phyloP scores from a whole-genome alignment of 2,329 filamentous ascomycete genomes.

The Talaromyces sp. region DNA sequence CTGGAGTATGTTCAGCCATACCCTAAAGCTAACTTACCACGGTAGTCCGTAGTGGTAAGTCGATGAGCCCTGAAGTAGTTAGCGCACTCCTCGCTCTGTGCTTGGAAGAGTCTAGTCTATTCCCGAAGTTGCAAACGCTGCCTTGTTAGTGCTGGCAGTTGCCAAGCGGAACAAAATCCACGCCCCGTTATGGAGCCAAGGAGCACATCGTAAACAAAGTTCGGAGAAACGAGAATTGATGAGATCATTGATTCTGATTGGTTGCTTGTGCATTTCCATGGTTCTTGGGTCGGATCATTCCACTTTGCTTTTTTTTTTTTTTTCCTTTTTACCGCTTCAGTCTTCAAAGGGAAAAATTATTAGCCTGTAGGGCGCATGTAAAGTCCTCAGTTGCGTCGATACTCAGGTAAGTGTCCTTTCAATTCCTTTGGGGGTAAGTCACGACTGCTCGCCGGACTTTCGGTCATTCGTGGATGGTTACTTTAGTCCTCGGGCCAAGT shows the following conservation, averaged over 20 bases:
- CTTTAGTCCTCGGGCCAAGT: background rate
- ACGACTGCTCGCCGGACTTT: background rate
- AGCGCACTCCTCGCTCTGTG: background rate
- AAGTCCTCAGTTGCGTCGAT: background rate
- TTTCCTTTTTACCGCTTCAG: background rate
- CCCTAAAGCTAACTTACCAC: background rate
- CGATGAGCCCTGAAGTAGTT: background rate
- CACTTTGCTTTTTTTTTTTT: background rate
- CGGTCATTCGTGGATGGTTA: background rate
- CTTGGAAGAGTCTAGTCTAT: background rate
- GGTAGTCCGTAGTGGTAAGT: background rate
- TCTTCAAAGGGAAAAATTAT: background rate
- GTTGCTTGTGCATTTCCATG: background rate
- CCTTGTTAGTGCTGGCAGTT: background rate
- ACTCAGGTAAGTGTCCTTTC: background rate
- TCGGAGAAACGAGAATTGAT: conserved; percentile 2
- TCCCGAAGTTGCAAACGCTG: background rate
- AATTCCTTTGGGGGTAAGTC: background rate
- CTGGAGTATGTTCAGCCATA: background rate
- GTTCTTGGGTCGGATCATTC: conserved; percentile 1
- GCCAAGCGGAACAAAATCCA: background rate
- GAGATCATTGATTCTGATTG: background rate
- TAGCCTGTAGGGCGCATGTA: background rate
- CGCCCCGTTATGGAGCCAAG: background rate
- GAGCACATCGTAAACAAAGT: background rate